phyloP scores from a whole-genome alignment of 2,329 filamentous ascomycete species.

The Venturia pyrina region DNA sequence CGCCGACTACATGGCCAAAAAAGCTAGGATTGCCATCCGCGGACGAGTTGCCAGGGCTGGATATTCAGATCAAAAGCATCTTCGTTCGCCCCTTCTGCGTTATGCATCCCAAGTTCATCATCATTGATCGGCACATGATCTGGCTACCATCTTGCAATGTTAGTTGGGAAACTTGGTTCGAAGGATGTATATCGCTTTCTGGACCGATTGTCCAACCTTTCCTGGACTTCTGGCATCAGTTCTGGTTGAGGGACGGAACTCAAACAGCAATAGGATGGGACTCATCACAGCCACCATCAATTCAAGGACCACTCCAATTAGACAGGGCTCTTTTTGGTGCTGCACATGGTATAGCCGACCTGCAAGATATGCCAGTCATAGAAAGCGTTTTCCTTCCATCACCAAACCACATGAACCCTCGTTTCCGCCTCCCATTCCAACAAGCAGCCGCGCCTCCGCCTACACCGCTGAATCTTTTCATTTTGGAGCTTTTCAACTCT shows the following conservation, averaged over 20 bases:
- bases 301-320: not conserved
- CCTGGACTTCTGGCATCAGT: conserved; percentile 53
- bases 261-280: not conserved
- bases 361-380: conserved; percentile 15
- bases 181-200: conserved; percentile 59
- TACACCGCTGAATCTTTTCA: conserved; percentile 58
- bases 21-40: conserved; percentile 54
- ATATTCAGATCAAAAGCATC: conserved; percentile 63
- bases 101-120: conserved; percentile 79
- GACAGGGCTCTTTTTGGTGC: not conserved
- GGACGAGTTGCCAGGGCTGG: conserved; percentile 47
- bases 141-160: conserved; percentile 75
- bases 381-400: conserved; percentile 62
- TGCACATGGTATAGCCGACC: not conserved
- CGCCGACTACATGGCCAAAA: conserved; percentile 46
- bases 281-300: not conserved
- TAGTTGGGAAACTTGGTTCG: conserved; percentile 82
- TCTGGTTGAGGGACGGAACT: conserved; percentile 46
- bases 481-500: conserved; percentile 50
- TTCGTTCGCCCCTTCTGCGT: conserved; percentile 75
- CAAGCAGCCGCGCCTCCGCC: conserved; percentile 39
- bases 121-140: conserved; percentile 57
- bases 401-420: conserved; percentile 58
- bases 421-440: conserved; percentile 49
- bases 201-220: conserved; percentile 54